A percentile compares a stretch with the other conserved stretches of the same genome.
Conservation (phyloP, 2,329 filamentous ascomycete species). For the Hypoxylon sp. region DNA sequence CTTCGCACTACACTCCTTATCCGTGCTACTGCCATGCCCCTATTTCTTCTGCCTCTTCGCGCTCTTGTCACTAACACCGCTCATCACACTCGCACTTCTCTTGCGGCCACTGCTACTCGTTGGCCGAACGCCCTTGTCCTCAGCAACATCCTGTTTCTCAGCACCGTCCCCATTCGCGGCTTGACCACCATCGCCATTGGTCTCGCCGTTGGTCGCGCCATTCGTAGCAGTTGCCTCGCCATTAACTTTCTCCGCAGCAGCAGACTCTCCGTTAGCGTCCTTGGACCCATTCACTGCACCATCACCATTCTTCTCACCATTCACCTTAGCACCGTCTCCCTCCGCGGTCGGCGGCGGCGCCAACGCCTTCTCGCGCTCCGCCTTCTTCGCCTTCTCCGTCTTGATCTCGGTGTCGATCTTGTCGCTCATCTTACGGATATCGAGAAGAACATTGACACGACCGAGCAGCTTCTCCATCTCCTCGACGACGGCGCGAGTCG, state of each 20-base stretch:
- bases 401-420: constrained; percentile 81
- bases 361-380: constrained; percentile 63
- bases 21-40: background rate
- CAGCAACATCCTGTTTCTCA: constrained; percentile 51
- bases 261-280: constrained; percentile 17
- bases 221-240: constrained; percentile 32
- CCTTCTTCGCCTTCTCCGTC: constrained; percentile 70
- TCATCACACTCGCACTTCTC: constrained; percentile 86
- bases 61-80: constrained; percentile 75
- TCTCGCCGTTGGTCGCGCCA: constrained; percentile 19
- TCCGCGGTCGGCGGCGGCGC: constrained; percentile 39
- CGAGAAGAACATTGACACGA: constrained; percentile 78
- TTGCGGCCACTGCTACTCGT: constrained; percentile 71
- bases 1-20: background rate
- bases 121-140: constrained; percentile 55
- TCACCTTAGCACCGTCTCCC: constrained; percentile 30
- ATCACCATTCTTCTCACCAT: constrained; percentile 30
- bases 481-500: constrained; percentile 78
- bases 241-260: constrained; percentile 26
- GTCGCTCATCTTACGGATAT: constrained; percentile 80
- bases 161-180: constrained; percentile 19
- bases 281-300: background rate
- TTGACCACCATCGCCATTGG: constrained; percentile 7
- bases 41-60: constrained; percentile 71
- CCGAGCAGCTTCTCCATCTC: constrained; percentile 79